Conservation (phyloP, 2,329 filamentous ascomycete species). For the Botrytis elliptica region DNA sequence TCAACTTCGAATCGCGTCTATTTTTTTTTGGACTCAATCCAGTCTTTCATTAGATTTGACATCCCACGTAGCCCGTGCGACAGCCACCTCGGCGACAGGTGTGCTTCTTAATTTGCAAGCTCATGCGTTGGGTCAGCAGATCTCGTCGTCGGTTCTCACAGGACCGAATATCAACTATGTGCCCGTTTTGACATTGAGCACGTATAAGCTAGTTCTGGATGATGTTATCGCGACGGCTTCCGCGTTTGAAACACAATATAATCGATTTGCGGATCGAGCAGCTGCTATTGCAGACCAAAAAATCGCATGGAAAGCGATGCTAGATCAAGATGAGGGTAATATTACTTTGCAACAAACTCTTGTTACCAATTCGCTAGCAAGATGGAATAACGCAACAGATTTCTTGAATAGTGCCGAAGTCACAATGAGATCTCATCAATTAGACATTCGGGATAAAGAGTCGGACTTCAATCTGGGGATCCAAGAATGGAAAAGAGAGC, state of each 20-base stretch:
- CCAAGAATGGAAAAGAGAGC: background rate
- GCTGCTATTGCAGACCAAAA: slow-evolving; percentile 8
- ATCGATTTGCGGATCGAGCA: background rate
- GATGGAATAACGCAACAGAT: background rate
- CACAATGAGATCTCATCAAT: background rate
- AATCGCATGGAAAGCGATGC: background rate
- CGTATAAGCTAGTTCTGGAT: background rate
- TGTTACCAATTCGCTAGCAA: background rate
- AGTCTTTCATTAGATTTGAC: background rate
- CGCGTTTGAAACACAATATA: slow-evolving; percentile 5
- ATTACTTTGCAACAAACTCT: background rate
- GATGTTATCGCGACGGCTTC: background rate
- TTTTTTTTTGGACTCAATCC: background rate
- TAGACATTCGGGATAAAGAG: background rate
- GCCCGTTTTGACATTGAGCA: background rate
- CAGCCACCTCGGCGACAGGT: background rate
- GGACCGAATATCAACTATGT: slow-evolving; percentile 1
- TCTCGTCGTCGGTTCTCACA: background rate
- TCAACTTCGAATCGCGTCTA: background rate
- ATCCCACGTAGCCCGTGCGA: background rate
- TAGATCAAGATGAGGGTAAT: background rate
- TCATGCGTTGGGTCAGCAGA: slow-evolving; percentile 1
- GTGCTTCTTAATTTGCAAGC: background rate
- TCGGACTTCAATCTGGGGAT: background rate
- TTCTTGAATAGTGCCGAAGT: background rate